phyloP scores from a whole-genome alignment of 805 yeast species.

The Nakazawaea peltata region DNA sequence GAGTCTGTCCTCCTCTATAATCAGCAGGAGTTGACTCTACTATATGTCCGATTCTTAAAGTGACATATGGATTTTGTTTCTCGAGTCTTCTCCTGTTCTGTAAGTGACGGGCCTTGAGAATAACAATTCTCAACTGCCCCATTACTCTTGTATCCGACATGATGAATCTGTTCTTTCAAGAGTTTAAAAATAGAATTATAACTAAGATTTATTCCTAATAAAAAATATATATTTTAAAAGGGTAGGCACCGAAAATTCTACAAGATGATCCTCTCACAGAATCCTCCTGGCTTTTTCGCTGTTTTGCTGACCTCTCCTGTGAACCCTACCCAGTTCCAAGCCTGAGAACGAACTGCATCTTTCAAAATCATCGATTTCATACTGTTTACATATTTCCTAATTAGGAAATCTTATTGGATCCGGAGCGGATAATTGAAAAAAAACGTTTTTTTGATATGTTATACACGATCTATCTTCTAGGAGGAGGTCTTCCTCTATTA shows the following conservation, averaged over 20 bases:
- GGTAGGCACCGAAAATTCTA: neutral
- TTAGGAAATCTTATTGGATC: neutral
- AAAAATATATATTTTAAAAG: no score
- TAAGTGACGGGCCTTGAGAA: constrained; percentile 74
- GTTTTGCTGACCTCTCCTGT: no score
- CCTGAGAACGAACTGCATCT: no score
- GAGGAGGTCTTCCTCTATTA: no score
- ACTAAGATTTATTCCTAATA: no score
- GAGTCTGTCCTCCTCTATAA: constrained; percentile 90
- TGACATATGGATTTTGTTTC: constrained; percentile 89
- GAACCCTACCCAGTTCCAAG: no score
- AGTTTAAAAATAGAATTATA: no score
- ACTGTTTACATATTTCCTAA: constrained; percentile 11
- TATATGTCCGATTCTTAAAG: constrained; percentile 71
- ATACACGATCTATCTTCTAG: neutral
- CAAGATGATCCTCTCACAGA: no score
- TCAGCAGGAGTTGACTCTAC: constrained; percentile 75
- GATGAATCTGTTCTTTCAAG: neutral
- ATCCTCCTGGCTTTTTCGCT: no score
- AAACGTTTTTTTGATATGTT: neutral
- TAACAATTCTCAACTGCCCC: constrained; percentile 63
- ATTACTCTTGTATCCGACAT: constrained; percentile 22
- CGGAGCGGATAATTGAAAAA: no score
- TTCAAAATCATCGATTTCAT: no score
- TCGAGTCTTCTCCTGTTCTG: constrained; percentile 83